Conservation (phyloP, 2,329 filamentous ascomycete genomes). For the Trichoderma citrinoviride region DNA sequence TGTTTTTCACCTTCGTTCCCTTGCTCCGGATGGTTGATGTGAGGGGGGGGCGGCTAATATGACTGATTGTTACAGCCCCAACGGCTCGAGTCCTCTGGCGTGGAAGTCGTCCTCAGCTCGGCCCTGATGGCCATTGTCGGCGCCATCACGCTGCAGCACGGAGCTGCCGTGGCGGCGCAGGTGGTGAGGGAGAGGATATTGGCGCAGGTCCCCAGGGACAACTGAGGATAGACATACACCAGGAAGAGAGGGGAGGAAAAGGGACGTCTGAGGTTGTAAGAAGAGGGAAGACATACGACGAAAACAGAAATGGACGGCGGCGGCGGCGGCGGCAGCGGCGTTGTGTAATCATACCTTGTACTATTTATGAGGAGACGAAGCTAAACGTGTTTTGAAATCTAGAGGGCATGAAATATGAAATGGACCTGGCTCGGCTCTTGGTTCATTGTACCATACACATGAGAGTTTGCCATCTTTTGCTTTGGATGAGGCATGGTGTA, state of each 20-base stretch:
- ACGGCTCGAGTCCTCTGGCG: constrained; percentile 69
- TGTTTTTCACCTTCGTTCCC: constrained; percentile 29
- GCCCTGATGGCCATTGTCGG: constrained; percentile 84
- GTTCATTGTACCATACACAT: constrained; percentile 2
- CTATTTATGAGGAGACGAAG: constrained; percentile 25
- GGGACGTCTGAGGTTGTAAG: too few species aligned
- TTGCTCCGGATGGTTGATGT: not conserved
- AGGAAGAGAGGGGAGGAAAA: not conserved
- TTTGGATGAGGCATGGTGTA: not conserved
- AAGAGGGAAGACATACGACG: not conserved
- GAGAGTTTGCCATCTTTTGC: not conserved
- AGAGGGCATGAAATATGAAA: constrained; percentile 3
- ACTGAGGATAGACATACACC: not conserved
- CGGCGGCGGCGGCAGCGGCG: not conserved
- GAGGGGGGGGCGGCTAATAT: constrained; percentile 33
- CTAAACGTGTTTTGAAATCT: constrained; percentile 24
- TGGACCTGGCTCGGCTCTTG: constrained; percentile 9
- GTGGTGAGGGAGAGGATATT: constrained; percentile 76
- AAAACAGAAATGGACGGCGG: not conserved
- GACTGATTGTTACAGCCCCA: constrained; percentile 41
- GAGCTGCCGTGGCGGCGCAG: constrained; percentile 71
- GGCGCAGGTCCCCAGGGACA: constrained; percentile 30
- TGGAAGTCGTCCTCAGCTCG: constrained; percentile 70
- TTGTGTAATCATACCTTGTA: constrained; percentile 29
- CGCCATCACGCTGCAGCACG: constrained; percentile 83